phyloP scores from a whole-genome alignment of 768 basidiomycete genomes.

The Thelephora aurantiotincta region DNA sequence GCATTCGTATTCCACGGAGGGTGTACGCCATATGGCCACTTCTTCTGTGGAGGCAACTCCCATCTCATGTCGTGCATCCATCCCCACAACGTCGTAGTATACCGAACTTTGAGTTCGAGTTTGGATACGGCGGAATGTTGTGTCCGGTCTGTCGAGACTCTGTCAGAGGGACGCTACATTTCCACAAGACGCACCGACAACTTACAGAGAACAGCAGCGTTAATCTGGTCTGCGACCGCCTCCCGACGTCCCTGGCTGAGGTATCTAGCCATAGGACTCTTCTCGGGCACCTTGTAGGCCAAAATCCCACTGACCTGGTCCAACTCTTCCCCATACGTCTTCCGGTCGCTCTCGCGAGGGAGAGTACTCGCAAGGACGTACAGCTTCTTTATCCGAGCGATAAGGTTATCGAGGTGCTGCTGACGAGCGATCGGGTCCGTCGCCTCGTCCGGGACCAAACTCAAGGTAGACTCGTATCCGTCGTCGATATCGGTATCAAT shows the following conservation, averaged over 20 bases:
- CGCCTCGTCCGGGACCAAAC: conserved; percentile 15
- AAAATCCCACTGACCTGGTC: conserved; percentile 62
- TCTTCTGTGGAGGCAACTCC: conserved; percentile 24
- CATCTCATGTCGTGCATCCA: conserved; percentile 35
- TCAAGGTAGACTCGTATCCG: conserved; percentile 5
- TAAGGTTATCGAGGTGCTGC: conserved; percentile 29
- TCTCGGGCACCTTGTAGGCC: conserved; percentile 73
- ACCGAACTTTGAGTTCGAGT: conserved; percentile 50
- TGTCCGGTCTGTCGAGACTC: conserved; percentile 29
- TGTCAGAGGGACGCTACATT: not conserved
- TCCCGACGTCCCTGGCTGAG: conserved; percentile 65
- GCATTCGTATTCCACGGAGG: conserved; percentile 22
- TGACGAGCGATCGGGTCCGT: conserved; percentile 19
- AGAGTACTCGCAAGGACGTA: conserved; percentile 47
- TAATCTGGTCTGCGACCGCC: conserved; percentile 77
- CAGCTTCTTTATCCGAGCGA: conserved; percentile 52
- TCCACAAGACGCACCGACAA: conserved; percentile 5
- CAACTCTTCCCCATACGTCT: conserved; percentile 55
- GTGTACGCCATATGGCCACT: conserved; percentile 27
- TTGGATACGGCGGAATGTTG: conserved; percentile 39
- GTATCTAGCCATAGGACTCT: conserved; percentile 63
- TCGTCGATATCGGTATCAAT: conserved; percentile 1
- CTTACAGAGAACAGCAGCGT: conserved; percentile 75
- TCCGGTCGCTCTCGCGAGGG: conserved; percentile 37
- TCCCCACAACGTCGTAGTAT: conserved; percentile 50